Conservation (phyloP, 2,329 filamentous ascomycete species). For the Penicillium polonicum region DNA sequence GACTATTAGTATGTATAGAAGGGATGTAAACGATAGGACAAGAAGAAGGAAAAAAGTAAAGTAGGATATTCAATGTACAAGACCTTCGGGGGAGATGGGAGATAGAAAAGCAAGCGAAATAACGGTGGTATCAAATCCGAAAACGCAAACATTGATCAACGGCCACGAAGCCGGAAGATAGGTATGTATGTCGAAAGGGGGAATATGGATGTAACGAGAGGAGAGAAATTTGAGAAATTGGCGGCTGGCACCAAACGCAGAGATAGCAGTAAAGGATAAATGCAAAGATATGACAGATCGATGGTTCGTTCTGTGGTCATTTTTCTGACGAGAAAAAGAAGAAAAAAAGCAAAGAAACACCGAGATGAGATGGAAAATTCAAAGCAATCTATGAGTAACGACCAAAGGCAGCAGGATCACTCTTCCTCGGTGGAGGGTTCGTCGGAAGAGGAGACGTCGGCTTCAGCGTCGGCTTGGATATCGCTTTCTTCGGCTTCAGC, state of each 20-base stretch:
- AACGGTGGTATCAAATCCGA: slow-evolving; percentile 31
- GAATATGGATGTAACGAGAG: slow-evolving; percentile 12
- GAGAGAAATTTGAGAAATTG: background rate
- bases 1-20: slow-evolving; percentile 24
- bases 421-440: slow-evolving; percentile 11
- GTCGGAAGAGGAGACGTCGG: slow-evolving; percentile 8
- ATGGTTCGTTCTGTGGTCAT: background rate
- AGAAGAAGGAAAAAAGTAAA: slow-evolving; percentile 3
- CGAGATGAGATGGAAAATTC: slow-evolving; percentile 2
- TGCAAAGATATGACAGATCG: slow-evolving; percentile 2
- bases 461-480: background rate
- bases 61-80: slow-evolving; percentile 19
- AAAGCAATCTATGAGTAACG: slow-evolving; percentile 3
- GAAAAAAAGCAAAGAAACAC: background rate
- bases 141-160: slow-evolving; percentile 22
- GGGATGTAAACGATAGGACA: slow-evolving; percentile 17
- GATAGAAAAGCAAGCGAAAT: slow-evolving; percentile 7
- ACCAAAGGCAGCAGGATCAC: background rate
- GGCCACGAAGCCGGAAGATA: slow-evolving; percentile 17
- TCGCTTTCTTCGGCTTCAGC: slow-evolving; percentile 4
- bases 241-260: slow-evolving; percentile 1
- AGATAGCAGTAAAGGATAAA: slow-evolving; percentile 1
- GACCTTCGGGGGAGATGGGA: background rate
- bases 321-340: background rate
- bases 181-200: slow-evolving; percentile 17